phyloP scores from a whole-genome alignment of 2,329 filamentous ascomycete species.

The Fonsecaea monophora region DNA sequence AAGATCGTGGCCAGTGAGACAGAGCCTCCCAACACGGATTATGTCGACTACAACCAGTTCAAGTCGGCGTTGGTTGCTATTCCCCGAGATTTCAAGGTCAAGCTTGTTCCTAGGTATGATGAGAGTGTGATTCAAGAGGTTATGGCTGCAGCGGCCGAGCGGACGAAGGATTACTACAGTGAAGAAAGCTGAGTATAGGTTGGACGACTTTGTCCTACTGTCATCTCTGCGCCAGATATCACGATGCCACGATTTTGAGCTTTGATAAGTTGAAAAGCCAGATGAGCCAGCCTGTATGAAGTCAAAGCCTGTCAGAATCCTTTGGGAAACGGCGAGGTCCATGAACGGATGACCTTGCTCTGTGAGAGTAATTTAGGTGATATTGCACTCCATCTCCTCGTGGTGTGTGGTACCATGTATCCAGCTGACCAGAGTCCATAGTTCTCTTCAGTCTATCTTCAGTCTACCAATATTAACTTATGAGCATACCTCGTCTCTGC shows the following conservation, averaged over 20 bases:
- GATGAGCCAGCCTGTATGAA: not conserved
- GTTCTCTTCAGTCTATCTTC: not conserved
- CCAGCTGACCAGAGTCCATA: not conserved
- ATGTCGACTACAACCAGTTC: conserved; percentile 67
- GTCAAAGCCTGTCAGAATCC: not conserved
- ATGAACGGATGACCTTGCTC: not conserved
- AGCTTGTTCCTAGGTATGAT: conserved; percentile 60
- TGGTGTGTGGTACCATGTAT: not conserved
- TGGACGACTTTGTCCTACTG: not conserved
- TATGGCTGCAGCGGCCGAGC: conserved; percentile 30
- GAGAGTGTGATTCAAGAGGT: conserved; percentile 34
- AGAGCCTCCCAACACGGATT: conserved; percentile 65
- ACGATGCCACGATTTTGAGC: not conserved
- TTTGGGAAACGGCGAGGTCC: not conserved
- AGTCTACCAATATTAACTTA: not conserved
- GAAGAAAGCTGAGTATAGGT: conserved; percentile 16
- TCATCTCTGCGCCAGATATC: not conserved
- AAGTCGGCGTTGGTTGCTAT: conserved; percentile 67
- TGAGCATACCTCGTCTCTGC: not conserved
- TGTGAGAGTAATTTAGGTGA: not conserved
- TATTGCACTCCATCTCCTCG: not conserved
- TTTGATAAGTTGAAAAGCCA: not conserved
- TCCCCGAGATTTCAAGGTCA: conserved; percentile 64
- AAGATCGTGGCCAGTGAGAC: conserved; percentile 58
- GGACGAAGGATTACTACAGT: conserved; percentile 35